Percentiles rank a stretch among this genome's conserved stretches.
phyloP scores from a whole-genome alignment of 1,284 basidiomycete genomes.

The Trametes hirsuta region DNA sequence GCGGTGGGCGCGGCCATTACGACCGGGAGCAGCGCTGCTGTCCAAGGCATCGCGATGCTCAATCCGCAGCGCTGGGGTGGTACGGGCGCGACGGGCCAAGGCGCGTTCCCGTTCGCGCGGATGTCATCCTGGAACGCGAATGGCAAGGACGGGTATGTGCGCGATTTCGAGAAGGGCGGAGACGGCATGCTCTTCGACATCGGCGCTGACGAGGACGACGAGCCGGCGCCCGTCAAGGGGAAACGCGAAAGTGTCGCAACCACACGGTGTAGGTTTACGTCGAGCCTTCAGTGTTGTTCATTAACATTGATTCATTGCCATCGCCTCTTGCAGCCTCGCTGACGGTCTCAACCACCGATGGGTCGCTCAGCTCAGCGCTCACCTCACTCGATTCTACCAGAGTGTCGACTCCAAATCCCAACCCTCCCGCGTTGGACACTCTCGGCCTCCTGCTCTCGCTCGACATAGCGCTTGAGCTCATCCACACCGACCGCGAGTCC shows the following conservation, averaged over 20 bases:
- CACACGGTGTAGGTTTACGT: conserved; percentile 16
- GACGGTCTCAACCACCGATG: conserved; percentile 23
- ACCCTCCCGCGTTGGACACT: conserved; percentile 49
- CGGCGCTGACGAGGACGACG: conserved; percentile 57
- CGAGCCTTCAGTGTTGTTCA: not conserved
- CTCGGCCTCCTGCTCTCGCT: conserved; percentile 90
- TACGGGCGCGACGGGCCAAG: conserved; percentile 29
- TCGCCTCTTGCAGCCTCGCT: conserved; percentile 22
- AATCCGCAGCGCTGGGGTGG: conserved; percentile 83
- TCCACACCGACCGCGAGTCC: conserved; percentile 89
- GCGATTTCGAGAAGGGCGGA: conserved; percentile 46
- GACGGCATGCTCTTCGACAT: conserved; percentile 61
- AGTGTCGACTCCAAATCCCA: conserved; percentile 24
- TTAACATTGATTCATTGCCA: not conserved
- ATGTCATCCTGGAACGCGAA: conserved; percentile 22
- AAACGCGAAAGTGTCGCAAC: conserved; percentile 32
- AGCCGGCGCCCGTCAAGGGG: conserved; percentile 35
- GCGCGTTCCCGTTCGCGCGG: conserved; percentile 22
- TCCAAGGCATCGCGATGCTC: conserved; percentile 84
- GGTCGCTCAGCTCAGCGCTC: conserved; percentile 15
- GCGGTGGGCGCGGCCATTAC: conserved; percentile 79
- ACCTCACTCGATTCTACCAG: conserved; percentile 27
- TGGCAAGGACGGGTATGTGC: conserved; percentile 41
- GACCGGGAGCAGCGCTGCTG: conserved; percentile 75
- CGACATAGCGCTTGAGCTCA: conserved; percentile 89